Conservation (phyloP, 2,329 filamentous ascomycete species). For the Talaromyces verruculosus region DNA sequence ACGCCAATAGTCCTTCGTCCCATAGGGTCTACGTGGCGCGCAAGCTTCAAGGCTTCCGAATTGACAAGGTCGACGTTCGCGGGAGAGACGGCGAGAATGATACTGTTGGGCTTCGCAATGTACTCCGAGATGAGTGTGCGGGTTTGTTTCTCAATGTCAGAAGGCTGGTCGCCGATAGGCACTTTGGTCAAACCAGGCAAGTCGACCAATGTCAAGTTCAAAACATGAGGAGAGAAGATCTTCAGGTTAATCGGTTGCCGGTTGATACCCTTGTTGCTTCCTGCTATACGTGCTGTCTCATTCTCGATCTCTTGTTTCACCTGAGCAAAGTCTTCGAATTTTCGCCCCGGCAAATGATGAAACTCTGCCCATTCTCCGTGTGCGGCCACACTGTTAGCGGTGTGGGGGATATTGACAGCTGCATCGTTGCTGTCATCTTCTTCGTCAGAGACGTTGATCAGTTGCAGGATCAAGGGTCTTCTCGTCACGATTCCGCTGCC, state of each 20-base stretch:
- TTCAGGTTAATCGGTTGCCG: constrained; percentile 97
- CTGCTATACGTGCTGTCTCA: constrained; percentile 90
- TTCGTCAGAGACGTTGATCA: constrained; percentile 88
- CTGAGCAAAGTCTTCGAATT: constrained; percentile 86
- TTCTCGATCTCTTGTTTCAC: constrained; percentile 97
- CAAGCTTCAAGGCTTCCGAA: constrained; percentile 94
- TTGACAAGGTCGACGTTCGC: constrained; percentile 98
- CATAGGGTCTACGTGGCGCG: constrained; percentile 92
- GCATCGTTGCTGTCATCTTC: constrained; percentile 68
- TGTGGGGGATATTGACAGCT: constrained; percentile 69
- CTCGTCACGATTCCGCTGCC: constrained; percentile 96
- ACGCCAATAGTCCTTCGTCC: constrained; percentile 95
- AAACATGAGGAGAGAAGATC: constrained; percentile 94
- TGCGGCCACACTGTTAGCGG: constrained; percentile 68
- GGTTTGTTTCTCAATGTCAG: constrained; percentile 98
- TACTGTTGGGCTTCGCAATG: constrained; percentile 98
- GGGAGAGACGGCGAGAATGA: constrained; percentile 92
- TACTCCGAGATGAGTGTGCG: constrained; percentile 95
- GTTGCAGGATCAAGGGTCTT: constrained; percentile 89
- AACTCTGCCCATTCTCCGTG: constrained; percentile 89
- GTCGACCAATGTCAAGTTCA: constrained; percentile 95
- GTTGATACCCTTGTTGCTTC: constrained; percentile 98
- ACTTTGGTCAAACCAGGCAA: constrained; percentile 95
- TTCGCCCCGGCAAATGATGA: constrained; percentile 85
- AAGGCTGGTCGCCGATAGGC: constrained; percentile 94